These are phyloP conservation scores for Typha latifolia DNA, from an alignment of 176 grass and related monocot genomes.

Conservation along the genomic window DNA sequence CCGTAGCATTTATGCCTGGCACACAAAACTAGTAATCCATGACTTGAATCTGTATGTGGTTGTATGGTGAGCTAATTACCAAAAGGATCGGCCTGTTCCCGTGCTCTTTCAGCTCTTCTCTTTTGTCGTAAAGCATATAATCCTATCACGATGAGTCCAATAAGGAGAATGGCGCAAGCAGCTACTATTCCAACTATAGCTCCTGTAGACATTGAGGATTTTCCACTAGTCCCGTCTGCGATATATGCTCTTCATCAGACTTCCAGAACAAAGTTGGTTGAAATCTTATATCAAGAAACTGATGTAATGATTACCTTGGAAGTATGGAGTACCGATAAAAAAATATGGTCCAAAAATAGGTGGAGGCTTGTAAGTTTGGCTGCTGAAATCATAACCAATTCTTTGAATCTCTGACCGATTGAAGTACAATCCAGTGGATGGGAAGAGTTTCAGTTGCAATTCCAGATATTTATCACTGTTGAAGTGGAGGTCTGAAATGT, in stretches of 20 bases:
- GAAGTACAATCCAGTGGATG: conserved; percentile 33
- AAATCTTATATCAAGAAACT: not conserved
- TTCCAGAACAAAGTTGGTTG: not conserved
- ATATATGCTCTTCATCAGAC: conserved; percentile 8
- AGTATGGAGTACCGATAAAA: conserved; percentile 39
- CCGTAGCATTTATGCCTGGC: no score
- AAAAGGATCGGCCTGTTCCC: conserved; percentile 46
- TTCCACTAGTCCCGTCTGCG: conserved; percentile 33
- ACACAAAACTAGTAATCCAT: no score
- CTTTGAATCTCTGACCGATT: conserved; percentile 28
- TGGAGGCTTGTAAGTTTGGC: conserved; percentile 43
- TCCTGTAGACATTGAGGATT: conserved; percentile 34
- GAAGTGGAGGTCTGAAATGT: conserved; percentile 41
- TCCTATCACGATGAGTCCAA: conserved; percentile 47
- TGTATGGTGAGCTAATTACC: conserved; percentile 29
- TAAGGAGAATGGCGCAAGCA: conserved; percentile 44
- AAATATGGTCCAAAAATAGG: conserved; percentile 59
- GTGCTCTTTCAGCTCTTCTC: conserved; percentile 30
- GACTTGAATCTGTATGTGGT: no score
- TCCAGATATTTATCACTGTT: conserved; percentile 37
- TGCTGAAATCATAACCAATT: conserved; percentile 45
- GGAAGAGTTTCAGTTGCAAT: conserved; percentile 51
- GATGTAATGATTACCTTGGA: not conserved
- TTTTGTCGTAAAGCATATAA: conserved; percentile 67
- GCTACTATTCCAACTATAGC: conserved; percentile 53